Evolutionary conservation across 169 alveolate genomes (phyloP).

Genomic region (Blepharisma undulans): DNA sequence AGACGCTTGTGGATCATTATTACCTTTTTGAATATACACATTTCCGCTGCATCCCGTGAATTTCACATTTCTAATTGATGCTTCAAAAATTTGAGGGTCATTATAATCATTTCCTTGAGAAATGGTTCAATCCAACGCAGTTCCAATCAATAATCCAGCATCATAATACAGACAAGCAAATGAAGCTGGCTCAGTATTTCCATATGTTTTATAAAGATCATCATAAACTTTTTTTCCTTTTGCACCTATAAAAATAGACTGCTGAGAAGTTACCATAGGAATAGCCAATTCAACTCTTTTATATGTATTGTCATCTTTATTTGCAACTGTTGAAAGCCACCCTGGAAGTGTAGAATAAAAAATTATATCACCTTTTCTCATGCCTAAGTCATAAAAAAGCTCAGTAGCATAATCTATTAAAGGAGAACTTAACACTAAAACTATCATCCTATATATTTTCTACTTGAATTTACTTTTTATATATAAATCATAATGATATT

Average conservation of each 20-base stretch:
- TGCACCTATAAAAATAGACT: not conserved
- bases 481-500: not conserved
- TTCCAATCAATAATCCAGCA: not conserved
- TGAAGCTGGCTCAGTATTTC: not conserved
- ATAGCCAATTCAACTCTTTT: not conserved
- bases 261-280: not conserved
- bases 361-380: not conserved
- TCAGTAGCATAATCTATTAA: not conserved
- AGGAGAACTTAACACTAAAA: not conserved
- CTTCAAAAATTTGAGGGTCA: not conserved
- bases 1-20: not conserved
- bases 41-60: conserved; percentile 4
- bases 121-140: not conserved
- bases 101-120: not conserved
- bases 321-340: not conserved
- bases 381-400: not conserved
- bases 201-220: not conserved
- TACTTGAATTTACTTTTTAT: not conserved
- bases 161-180: not conserved
- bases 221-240: not conserved
- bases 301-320: not conserved
- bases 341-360: not conserved
- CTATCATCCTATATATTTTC: not conserved
- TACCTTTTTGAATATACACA: not conserved
- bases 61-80: not conserved